These are phyloP conservation scores for Vitis rotundifolia DNA, from an alignment of 164 flowering plant genomes.

Conservation along the genomic window DNA sequence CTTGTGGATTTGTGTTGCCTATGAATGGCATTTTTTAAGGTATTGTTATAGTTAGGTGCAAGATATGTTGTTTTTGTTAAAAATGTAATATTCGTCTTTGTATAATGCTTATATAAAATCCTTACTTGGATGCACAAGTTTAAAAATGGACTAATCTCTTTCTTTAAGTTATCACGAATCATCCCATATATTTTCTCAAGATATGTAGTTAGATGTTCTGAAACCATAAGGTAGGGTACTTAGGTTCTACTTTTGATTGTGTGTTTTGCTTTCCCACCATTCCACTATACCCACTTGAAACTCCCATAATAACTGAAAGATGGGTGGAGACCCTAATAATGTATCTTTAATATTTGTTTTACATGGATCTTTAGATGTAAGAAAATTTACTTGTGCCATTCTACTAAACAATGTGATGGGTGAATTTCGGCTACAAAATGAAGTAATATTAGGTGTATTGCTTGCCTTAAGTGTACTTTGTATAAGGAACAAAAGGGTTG, in stretches of 20 bases:
- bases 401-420: slow-evolving; percentile 65
- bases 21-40: slow-evolving; percentile 16
- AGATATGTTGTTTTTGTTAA: neutral
- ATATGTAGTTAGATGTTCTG: slow-evolving; percentile 82
- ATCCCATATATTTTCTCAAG: slow-evolving; percentile 86
- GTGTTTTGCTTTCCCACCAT: slow-evolving; percentile 57
- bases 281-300: slow-evolving; percentile 81
- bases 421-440: slow-evolving; percentile 43
- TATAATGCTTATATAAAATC: neutral
- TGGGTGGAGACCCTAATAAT: slow-evolving; percentile 56
- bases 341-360: slow-evolving; percentile 3
- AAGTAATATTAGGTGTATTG: slow-evolving; percentile 31
- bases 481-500: slow-evolving; percentile 65
- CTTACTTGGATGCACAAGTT: slow-evolving; percentile 76
- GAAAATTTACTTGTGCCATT: slow-evolving; percentile 53
- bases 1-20: slow-evolving; percentile 74
- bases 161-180: slow-evolving; percentile 82
- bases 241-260: slow-evolving; percentile 67
- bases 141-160: slow-evolving; percentile 71
- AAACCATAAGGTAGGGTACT: slow-evolving; percentile 83
- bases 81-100: neutral
- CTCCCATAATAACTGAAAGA: slow-evolving; percentile 39
- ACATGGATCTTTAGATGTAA: neutral
- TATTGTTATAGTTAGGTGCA: slow-evolving; percentile 8
- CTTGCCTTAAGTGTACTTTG: slow-evolving; percentile 73